Conservation (phyloP, 257 asterid genomes). For the Capsicum pubescens region DNA sequence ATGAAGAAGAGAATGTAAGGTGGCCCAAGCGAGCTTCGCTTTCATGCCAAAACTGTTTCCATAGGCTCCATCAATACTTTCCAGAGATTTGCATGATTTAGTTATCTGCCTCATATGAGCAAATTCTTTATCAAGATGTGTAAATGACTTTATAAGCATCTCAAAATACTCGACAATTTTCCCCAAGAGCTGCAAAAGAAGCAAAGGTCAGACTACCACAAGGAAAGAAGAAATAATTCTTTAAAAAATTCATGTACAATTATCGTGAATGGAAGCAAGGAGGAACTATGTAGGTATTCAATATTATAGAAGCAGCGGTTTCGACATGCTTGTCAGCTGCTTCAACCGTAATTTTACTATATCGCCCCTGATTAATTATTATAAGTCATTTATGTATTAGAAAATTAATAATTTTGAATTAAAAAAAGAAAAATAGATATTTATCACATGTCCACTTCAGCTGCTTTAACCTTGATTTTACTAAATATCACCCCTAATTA, state of each 20-base stretch:
- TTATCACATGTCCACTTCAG: too few relatives aligned
- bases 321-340: too few relatives aligned
- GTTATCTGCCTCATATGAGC: slow-evolving; percentile 72
- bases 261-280: slow-evolving; percentile 9
- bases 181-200: slow-evolving; percentile 77
- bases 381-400: too few relatives aligned
- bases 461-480: too few relatives aligned
- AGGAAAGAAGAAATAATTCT: slow-evolving; percentile 23
- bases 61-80: slow-evolving; percentile 59
- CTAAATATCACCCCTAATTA: too few relatives aligned
- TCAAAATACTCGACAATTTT: slow-evolving; percentile 84
- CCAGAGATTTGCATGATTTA: slow-evolving; percentile 68
- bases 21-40: slow-evolving; percentile 83
- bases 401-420: too few relatives aligned
- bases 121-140: slow-evolving; percentile 89
- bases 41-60: slow-evolving; percentile 59
- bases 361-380: too few relatives aligned
- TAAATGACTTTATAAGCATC: slow-evolving; percentile 74
- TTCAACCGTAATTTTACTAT: too few relatives aligned
- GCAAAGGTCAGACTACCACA: slow-evolving; percentile 31
- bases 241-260: not conserved
- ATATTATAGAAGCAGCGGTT: too few relatives aligned
- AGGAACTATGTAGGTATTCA: not conserved
- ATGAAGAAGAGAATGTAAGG: slow-evolving; percentile 97
- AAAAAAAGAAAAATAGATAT: too few relatives aligned